phyloP scores from a whole-genome alignment of 768 basidiomycete species.

The Lactarius vividus region DNA sequence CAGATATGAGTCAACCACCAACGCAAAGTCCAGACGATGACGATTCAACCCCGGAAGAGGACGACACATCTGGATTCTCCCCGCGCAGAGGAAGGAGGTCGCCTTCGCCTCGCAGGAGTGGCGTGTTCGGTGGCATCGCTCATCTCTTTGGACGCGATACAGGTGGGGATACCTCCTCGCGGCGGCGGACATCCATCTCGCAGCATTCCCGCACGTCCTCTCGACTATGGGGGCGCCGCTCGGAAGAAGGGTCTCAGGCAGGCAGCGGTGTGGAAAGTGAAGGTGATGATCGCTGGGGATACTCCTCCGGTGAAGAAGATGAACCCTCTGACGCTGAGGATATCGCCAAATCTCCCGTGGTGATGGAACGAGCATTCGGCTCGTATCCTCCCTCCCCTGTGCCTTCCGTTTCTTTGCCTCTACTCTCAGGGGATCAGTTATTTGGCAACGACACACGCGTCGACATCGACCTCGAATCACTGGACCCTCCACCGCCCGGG shows the following conservation, averaged over 20 bases:
- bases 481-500: conserved; percentile 73
- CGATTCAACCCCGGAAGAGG: conserved; percentile 25
- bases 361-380: conserved; percentile 65
- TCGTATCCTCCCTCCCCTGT: conserved; percentile 65
- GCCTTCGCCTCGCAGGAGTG: conserved; percentile 34
- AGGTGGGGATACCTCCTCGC: conserved; percentile 36
- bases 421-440: conserved; percentile 71
- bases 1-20: conserved; percentile 10
- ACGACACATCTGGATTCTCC: conserved; percentile 14
- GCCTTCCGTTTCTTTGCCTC: conserved; percentile 53
- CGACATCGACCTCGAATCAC: conserved; percentile 65
- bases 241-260: conserved; percentile 59
- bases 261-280: conserved; percentile 50
- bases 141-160: conserved; percentile 52
- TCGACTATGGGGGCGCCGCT: conserved; percentile 50
- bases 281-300: conserved; percentile 82
- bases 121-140: conserved; percentile 64
- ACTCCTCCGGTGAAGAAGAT: conserved; percentile 82
- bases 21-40: conserved; percentile 22
- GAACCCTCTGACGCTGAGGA: conserved; percentile 46
- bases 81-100: conserved; percentile 27
- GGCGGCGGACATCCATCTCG: conserved; percentile 55
- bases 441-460: conserved; percentile 83
- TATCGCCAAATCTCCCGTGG: conserved; percentile 38
- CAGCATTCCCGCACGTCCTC: conserved; percentile 52